Evolutionary conservation across 768 basidiomycete species (phyloP), one percentile per base, ranked within the genome.

Genomic region (Mrakia frigida): DNA sequence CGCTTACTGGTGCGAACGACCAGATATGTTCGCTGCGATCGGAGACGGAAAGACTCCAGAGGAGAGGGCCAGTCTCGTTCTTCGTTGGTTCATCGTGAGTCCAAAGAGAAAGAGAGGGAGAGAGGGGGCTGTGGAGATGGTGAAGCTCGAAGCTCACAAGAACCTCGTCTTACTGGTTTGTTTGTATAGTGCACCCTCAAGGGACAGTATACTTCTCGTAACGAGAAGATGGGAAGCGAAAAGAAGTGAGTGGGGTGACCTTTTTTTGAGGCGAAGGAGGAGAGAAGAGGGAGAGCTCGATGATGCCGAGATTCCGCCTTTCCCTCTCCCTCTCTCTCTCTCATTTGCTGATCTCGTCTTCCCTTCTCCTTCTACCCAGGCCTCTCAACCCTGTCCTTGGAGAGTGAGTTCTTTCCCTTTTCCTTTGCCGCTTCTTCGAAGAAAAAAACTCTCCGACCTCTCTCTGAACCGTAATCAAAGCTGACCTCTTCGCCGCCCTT

Each of bases 1-100:
- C 35, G 94, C 94, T 0, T 97, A 98, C 84, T 98, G 96, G 96
- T 93, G 94, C 81, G 96, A 98, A 83, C 91, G 92, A 70, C 94
- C 94, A 37, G 90, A 90, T 73, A 85, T 94, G 73, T 98, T 99
- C 81, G 89, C 94, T 5, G 89, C 88, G 31, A 98, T 98, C 82
- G 88, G 90, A 28, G 89, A 90, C 79, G 93, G 90, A 6, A 86
- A 86, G 81, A 88, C 88, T 18, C 88, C 89, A 41, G 90, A 94
- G 82, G 89, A 89, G 2, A 87, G 94, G 70, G 87, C 89, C 3
- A 85, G 92, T 71, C 88, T 89, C 9, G 93, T 98, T n/a, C 86
- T 98, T 63, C 88, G 87, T 80, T 99, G 96, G 96, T 99, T 98
- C 85, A 92, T 99, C 81, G 90, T 92, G 80, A 80, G 90, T 85